phyloP scores from a whole-genome alignment of 2,329 filamentous ascomycete genomes.

The Orbilia oligospora region DNA sequence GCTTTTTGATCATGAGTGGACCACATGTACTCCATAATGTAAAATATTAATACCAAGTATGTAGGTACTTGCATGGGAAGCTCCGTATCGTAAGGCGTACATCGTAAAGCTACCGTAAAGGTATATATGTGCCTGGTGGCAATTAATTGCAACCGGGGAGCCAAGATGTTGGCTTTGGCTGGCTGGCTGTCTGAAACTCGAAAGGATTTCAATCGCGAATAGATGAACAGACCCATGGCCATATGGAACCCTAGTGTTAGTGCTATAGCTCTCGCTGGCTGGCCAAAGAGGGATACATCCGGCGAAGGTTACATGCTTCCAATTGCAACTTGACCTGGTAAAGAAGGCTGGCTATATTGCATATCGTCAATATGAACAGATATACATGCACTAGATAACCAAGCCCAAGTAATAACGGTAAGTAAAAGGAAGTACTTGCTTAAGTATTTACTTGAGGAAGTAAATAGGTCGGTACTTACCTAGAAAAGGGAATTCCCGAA shows the following conservation, averaged over 20 bases:
- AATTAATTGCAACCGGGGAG: not conserved
- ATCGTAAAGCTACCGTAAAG: not conserved
- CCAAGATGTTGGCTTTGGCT: not conserved
- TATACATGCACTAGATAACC: not conserved
- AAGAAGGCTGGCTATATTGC: slow-evolving; percentile 13
- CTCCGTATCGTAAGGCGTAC: slow-evolving; percentile 16
- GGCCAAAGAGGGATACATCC: slow-evolving; percentile 10
- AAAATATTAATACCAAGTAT: too few species aligned
- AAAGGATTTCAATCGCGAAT: slow-evolving; percentile 44
- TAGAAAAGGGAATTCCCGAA: slow-evolving; percentile 26
- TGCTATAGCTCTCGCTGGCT: too few species aligned
- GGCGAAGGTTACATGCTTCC: slow-evolving; percentile 20
- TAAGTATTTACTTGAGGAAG: too few species aligned
- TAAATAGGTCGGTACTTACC: too few species aligned
- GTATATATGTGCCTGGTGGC: too few species aligned
- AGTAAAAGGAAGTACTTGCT: too few species aligned
- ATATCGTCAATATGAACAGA: not conserved
- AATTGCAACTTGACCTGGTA: not conserved
- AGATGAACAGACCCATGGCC: too few species aligned
- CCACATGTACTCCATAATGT: not conserved
- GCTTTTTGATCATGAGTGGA: not conserved
- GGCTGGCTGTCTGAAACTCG: slow-evolving; percentile 33
- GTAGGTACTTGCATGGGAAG: too few species aligned
- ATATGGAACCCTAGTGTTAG: not conserved
- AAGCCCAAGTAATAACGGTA: not conserved